Evolutionary conservation across 2,329 filamentous ascomycete genomes (phyloP), one percentile per base, ranked within the genome.

Genomic region (Microdochium nivale): DNA sequence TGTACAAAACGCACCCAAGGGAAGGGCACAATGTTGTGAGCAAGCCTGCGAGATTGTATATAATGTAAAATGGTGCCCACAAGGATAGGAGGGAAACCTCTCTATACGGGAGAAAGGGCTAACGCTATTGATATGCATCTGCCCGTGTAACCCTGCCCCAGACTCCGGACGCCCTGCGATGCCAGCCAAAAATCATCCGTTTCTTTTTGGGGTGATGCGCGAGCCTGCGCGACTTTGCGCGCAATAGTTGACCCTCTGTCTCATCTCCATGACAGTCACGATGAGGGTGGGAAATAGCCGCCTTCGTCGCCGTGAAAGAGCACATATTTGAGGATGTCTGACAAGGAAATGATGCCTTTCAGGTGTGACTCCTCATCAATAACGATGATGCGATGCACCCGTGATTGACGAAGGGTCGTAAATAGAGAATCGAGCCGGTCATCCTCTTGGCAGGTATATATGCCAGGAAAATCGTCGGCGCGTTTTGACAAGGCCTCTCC

Each of bases 381-480:
- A 48, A 99, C 87, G 52, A 97, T 86, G 57, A 99, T 77, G 56
- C 94, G 82, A 70, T 99, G 94, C 25, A 99, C 92, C 55, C 95
- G 81, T 47, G 91, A 96, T 71, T 92, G 95, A 59, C 92, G 88
- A 59, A 99, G 88, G 1, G 94, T 97, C 67, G 96, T 91, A 67
- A 97, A 97, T 59, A 99, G 94, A 11, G 91, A 92, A 66, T 95
- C 92, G 49, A 99, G 79, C 51, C 91, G 85, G 69, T 99, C 94
- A 55, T 95, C 86, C 56, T 94, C 79, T 47, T 86, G 89, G 73
- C 94, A 99, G 0, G 92, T 97, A 70, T 96, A 97, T 57, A 99
- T 97, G 44, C 95, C 94, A 1, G 90, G 87, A 63, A 96, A 96
- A 60, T 96, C 92, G 50, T 95, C 88, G 13, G 89, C 83, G 55